Conservation (phyloP, 768 basidiomycete species). For the Termitomyces sp. region DNA sequence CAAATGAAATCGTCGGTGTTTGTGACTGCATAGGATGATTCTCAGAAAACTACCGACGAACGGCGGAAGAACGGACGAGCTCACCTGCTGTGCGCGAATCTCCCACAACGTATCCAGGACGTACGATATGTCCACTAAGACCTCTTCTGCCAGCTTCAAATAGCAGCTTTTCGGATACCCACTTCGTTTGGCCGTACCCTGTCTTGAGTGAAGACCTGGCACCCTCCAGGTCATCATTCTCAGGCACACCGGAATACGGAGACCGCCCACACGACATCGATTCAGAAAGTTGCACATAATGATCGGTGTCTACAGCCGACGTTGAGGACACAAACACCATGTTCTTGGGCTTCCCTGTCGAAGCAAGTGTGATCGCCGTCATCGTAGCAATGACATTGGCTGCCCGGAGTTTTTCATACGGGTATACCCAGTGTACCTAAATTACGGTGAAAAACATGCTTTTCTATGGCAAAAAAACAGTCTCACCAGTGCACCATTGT, state of each 20-base stretch:
- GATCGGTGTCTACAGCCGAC: conserved; percentile 86
- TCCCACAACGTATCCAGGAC: conserved; percentile 95
- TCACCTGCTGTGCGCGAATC: conserved; percentile 83
- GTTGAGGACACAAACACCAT: conserved; percentile 94
- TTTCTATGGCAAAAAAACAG: not conserved
- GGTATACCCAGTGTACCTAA: conserved; percentile 98
- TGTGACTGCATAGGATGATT: conserved; percentile 55
- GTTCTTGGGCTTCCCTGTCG: conserved; percentile 66
- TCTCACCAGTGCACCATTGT: conserved; percentile 94
- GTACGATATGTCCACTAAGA: conserved; percentile 77
- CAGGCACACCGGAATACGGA: conserved; percentile 67
- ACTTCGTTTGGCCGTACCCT: conserved; percentile 97
- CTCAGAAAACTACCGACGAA: conserved; percentile 1
- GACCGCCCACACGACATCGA: conserved; percentile 38
- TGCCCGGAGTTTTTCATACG: conserved; percentile 87
- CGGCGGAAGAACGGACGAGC: conserved; percentile 17
- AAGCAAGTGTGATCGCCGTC: conserved; percentile 75
- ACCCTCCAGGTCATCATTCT: conserved; percentile 85
- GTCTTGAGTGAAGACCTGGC: conserved; percentile 71
- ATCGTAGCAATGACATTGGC: conserved; percentile 93
- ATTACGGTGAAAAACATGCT: not conserved
- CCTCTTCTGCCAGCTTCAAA: conserved; percentile 90
- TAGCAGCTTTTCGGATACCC: conserved; percentile 95
- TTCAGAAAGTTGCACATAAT: conserved; percentile 87
- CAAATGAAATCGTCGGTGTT: conserved; percentile 99